Percentiles rank a stretch among this genome's conserved stretches.
Conservation (phyloP, 495 filamentous ascomycete species). For the Neurospora sublineolata region DNA sequence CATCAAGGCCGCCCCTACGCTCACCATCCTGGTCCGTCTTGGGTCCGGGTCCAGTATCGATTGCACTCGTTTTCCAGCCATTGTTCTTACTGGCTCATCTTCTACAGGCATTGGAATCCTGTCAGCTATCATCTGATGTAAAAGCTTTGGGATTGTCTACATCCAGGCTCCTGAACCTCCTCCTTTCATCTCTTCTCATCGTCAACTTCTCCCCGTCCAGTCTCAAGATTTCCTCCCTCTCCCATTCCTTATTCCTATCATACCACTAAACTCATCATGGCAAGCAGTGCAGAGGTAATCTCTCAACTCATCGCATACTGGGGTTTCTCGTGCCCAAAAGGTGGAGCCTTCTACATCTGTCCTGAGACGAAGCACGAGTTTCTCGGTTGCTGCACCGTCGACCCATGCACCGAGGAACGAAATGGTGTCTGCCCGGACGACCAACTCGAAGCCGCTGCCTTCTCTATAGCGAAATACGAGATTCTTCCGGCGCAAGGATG, state of each 20-base stretch:
- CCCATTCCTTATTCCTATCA: background rate
- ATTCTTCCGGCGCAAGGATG: constrained; percentile 16
- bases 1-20: background rate
- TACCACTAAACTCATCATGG: background rate
- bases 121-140: background rate
- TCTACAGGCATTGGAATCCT: background rate
- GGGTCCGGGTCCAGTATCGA: background rate
- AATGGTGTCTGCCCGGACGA: constrained; percentile 12
- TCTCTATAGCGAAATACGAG: constrained; percentile 7
- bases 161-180: background rate
- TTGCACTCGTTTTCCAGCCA: background rate
- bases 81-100: background rate
- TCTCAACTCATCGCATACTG: background rate
- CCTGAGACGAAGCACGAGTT: constrained; percentile 12
- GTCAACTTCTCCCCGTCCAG: background rate
- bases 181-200: background rate
- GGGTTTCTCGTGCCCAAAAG: constrained; percentile 19
- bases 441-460: constrained; percentile 14
- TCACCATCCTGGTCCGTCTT: background rate
- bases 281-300: background rate
- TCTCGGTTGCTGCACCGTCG: constrained; percentile 23
- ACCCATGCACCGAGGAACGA: constrained; percentile 19
- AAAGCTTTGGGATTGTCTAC: background rate
- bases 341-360: constrained; percentile 24
- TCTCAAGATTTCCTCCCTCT: background rate